Conservation (phyloP, 108 stramenopile genomes). For the Stephanodiscus minutulus region DNA sequence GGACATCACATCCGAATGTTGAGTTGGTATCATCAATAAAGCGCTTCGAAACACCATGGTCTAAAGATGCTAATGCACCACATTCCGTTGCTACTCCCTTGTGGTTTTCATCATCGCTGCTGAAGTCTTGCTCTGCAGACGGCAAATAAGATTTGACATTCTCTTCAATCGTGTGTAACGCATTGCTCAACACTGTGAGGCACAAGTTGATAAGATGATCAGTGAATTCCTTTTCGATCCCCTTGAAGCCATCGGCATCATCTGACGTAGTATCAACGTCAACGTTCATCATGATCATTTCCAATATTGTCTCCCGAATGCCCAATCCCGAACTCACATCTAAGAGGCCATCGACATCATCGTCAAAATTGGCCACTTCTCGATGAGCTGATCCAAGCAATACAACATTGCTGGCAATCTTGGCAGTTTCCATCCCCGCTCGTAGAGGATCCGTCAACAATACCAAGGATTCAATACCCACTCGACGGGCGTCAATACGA, state of each 20-base stretch:
- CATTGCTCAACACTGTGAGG: constrained; percentile 82
- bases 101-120: constrained; percentile 24
- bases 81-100: constrained; percentile 47
- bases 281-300: constrained; percentile 78
- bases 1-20: constrained; percentile 64
- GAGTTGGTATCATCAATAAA: constrained; percentile 68
- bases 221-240: constrained; percentile 60
- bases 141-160: not conserved
- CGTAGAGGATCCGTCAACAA: constrained; percentile 85
- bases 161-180: constrained; percentile 68
- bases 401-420: constrained; percentile 81
- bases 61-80: constrained; percentile 38
- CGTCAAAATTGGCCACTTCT: constrained; percentile 14
- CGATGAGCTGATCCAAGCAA: constrained; percentile 68
- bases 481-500: constrained; percentile 79
- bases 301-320: constrained; percentile 79
- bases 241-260: constrained; percentile 29
- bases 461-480: constrained; percentile 82
- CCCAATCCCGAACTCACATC: constrained; percentile 81
- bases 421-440: constrained; percentile 71
- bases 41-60: constrained; percentile 53
- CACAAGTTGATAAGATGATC: constrained; percentile 75
- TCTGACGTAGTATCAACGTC: constrained; percentile 46
- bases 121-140: no score
- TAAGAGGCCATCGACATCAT: constrained; percentile 56